These are phyloP conservation scores for Diatrype stigma DNA, from an alignment of 2,329 filamentous ascomycete species.

Conservation along the genomic window DNA sequence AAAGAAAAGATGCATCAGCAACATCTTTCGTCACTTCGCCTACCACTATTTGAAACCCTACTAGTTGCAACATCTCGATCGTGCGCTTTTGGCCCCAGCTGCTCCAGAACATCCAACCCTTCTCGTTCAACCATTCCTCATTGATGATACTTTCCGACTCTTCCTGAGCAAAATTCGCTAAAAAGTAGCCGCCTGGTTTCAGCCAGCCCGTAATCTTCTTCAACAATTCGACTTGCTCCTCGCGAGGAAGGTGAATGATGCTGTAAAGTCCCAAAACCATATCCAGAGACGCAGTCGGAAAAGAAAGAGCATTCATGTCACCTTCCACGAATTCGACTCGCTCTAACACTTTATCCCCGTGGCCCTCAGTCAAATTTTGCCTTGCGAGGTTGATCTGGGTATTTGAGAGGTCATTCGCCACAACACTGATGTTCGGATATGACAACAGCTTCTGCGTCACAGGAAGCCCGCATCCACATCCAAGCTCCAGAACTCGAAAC, in stretches of 20 bases:
- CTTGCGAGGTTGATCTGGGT: conserved; percentile 32
- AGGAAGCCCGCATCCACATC: conserved; percentile 37
- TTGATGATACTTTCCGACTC: conserved; percentile 24
- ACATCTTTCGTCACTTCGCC: conserved; percentile 27
- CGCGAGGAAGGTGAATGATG: conserved; percentile 49
- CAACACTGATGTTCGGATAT: conserved; percentile 19
- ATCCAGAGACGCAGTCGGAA: conserved; percentile 34
- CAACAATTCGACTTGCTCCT: conserved; percentile 45
- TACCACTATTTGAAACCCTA: conserved; percentile 31
- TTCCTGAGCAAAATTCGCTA: conserved; percentile 41
- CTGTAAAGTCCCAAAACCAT: conserved; percentile 50
- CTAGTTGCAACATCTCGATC: too few relatives aligned
- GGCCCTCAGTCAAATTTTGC: conserved; percentile 17
- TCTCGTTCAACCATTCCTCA: conserved; percentile 33
- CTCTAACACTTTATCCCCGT: conserved; percentile 1
- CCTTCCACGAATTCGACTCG: conserved; percentile 27
- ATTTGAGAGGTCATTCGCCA: conserved; percentile 39
- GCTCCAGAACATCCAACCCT: conserved; percentile 43
- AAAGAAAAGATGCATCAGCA: conserved; percentile 32
- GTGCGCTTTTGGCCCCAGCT: conserved; percentile 34
- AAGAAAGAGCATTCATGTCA: conserved; percentile 36
- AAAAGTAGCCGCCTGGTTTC: conserved; percentile 44
- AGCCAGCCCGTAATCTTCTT: conserved; percentile 43
- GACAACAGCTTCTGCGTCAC: conserved; percentile 31
- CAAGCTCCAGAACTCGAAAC: conserved; percentile 35